Base-by-base conservation (phyloP, 495 filamentous ascomycete species). In the Durotheca rogersii region DNA sequence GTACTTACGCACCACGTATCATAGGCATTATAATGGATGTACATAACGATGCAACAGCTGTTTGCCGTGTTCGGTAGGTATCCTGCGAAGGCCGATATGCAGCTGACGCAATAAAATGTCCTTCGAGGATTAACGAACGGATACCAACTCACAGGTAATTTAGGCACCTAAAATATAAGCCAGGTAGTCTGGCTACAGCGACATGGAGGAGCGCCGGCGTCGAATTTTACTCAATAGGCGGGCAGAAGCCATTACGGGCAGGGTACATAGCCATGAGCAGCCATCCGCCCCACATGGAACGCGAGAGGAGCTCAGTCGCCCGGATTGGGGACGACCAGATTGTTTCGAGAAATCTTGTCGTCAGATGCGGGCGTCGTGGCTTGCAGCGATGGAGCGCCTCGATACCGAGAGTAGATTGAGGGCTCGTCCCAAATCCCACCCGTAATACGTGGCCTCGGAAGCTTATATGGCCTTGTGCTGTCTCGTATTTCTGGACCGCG, bases 371-470 rank as follows among this genome's bases (percentile, higher is more conserved):
- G 27, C 34, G 42, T 42, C 48, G 17, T 49, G 34, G 29, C 42
- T 41, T 36, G 46, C 29, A 44, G 43, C 15, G 39, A 43, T 47
- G 44, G 40, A 49, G 46, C 44, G n/a, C 32, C 46, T 40, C 11
- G 25, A 53, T 32, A 32, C 12, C 35, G 40, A 15, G 36, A 53
- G 44, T 25, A 38, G 25, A 51, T 39, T 29, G 25, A 33, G 36
- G 39, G 41, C 45, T 32, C n/a, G n/a, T n/a, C n/a, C n/a, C n/a
- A n/a, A n/a, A n/a, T n/a, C 23, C 46, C 41, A 43, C 4, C 27
- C 5, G 45, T 53, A 31, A 46, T 59, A 53, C 56, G 56, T 43
- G 56, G 56, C 56, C 29, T 23, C 31, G 36, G n/a, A 51, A 59
- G 50, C 46, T 44, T 59, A 59, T 53, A 48, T 54, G 35, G 36